These are phyloP conservation scores for Candida orba DNA, from an alignment of 805 yeast genomes.

Conservation along the genomic window DNA sequence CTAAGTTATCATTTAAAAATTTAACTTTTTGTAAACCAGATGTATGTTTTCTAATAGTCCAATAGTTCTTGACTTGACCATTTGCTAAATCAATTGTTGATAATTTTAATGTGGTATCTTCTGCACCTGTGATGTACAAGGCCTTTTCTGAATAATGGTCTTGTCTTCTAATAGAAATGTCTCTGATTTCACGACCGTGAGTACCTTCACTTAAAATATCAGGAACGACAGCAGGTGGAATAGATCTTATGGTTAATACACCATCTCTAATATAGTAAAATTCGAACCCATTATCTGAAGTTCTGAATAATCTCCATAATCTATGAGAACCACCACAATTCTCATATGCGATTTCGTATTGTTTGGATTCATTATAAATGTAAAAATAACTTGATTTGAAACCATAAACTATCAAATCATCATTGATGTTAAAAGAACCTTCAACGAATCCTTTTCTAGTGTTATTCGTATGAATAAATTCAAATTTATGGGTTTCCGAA, in stretches of 20 bases:
- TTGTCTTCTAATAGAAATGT: constrained; percentile 50
- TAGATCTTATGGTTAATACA: constrained; percentile 33
- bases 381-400: constrained; percentile 75
- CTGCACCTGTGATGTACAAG: constrained; percentile 72
- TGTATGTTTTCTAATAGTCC: constrained; percentile 74
- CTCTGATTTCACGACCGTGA: constrained; percentile 90
- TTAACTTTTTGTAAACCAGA: constrained; percentile 80
- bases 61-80: constrained; percentile 40
- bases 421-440: constrained; percentile 45
- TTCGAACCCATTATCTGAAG: constrained; percentile 25
- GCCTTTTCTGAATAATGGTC: constrained; percentile 21
- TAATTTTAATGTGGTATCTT: constrained; percentile 76
- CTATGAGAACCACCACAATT: constrained; percentile 91
- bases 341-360: constrained; percentile 60
- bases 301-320: constrained; percentile 53
- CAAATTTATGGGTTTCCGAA: constrained; percentile 16
- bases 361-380: constrained; percentile 74
- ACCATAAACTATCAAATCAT: constrained; percentile 62
- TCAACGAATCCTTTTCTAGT: constrained; percentile 75
- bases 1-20: constrained; percentile 42
- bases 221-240: constrained; percentile 21
- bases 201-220: constrained; percentile 50
- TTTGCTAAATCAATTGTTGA: constrained; percentile 27
- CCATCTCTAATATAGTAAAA: constrained; percentile 58
- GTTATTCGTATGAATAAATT: constrained; percentile 48